Evolutionary conservation across 331 rosid species (phyloP), one percentile per base, ranked within the genome.

Genomic region (Prunus yedoensis): DNA sequence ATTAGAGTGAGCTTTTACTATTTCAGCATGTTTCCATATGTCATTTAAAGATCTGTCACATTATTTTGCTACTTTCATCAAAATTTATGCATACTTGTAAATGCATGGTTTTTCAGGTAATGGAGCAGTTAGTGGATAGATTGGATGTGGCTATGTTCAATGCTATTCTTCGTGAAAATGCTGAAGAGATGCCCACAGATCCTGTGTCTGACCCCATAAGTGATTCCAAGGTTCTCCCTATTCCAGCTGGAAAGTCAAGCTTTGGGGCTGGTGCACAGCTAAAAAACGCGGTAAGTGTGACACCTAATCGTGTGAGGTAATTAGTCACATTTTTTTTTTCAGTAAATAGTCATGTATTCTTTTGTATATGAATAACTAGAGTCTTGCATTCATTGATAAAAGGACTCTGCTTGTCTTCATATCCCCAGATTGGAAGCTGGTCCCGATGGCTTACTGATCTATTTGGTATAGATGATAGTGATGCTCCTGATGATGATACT

Each of bases 101-200:
- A 58, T 38, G n/a, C 56, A 4, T 83, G 66, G 62, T 86, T 81
- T 74, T 73, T 64, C 75, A 93, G 98, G 94, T 89, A 57, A 90
- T 93, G 94, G 93, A 89, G 82, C 94, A 89, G 75, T 85, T 93
- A 80, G 88, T 93, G 27, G 72, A 68, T 81, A 88, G 98, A 84
- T 84, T 93, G 74, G 98, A 93, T 71, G 91, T 90, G 78, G 98
- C 98, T 75, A 93, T 93, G 98, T 90, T 90, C 84, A 93, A 93
- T 89, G 98, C 96, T 46, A 86, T 93, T 83, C 96, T 93, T 63
- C 98, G 98, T 50, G 93, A 93, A 83, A 83, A 93, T n/a, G 90
- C 78, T 4, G 98, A 93, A 50, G 98, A 89, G 84, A 93, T 93
- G 94, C 98, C 98, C 16, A 93, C 94, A 7, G 98, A 93, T 88